Conservation (phyloP, 106 monocot genomes). For the Allium sativum region DNA sequence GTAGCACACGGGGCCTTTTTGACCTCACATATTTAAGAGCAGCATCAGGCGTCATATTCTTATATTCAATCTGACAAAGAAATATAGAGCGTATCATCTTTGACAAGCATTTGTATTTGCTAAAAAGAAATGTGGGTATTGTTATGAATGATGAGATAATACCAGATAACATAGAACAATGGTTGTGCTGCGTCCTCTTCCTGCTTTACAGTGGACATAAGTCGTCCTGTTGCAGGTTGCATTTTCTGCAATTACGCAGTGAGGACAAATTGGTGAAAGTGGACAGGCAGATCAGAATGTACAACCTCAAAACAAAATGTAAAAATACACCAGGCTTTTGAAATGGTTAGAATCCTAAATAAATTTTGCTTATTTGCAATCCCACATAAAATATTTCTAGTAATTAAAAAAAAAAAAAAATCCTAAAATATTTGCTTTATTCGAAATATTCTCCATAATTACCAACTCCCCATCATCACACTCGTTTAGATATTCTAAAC, state of each 20-base stretch:
- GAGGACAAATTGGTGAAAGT: neutral
- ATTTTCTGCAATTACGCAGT: constrained; percentile 21
- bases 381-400: too few species aligned
- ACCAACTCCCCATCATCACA: too few species aligned
- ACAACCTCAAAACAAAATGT: too few species aligned
- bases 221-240: constrained; percentile 39
- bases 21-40: constrained; percentile 68
- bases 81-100: neutral
- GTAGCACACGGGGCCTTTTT: constrained; percentile 63
- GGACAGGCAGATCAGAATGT: too few species aligned
- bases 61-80: constrained; percentile 53
- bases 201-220: constrained; percentile 68
- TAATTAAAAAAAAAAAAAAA: too few species aligned
- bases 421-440: too few species aligned
- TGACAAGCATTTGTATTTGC: neutral
- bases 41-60: constrained; percentile 63
- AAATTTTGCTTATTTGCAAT: too few species aligned
- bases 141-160: neutral
- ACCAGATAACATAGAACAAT: constrained; percentile 66
- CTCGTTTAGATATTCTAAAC: too few species aligned
- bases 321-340: too few species aligned
- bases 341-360: too few species aligned
- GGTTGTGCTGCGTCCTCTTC: constrained; percentile 62
- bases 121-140: neutral
- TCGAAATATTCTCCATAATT: too few species aligned